phyloP scores from a whole-genome alignment of 441 rosid genomes.

The Erodium trifolium region DNA sequence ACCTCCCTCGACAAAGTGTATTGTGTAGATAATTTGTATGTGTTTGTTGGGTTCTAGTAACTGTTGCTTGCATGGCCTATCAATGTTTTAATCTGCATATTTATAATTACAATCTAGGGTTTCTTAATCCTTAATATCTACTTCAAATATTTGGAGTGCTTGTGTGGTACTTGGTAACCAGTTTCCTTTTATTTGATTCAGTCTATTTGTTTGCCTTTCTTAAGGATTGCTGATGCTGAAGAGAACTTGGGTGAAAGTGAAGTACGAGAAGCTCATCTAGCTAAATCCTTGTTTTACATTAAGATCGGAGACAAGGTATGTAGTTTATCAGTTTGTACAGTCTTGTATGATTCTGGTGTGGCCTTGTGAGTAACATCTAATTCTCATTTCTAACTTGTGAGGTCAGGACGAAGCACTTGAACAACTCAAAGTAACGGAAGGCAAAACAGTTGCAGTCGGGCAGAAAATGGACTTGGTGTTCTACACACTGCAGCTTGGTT shows the following conservation, averaged over 20 bases:
- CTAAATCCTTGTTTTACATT: conserved; percentile 80
- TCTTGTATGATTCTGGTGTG: neutral
- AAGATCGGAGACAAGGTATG: conserved; percentile 85
- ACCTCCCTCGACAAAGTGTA: neutral
- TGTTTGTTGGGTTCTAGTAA: neutral
- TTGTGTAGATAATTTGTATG: neutral
- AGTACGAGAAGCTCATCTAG: conserved; percentile 98
- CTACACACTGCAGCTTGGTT: conserved; percentile 72
- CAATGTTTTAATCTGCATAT: neutral
- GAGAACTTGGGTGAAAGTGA: conserved; percentile 97
- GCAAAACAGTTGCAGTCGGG: conserved; percentile 97
- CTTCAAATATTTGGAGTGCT: neutral
- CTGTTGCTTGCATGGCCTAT: neutral
- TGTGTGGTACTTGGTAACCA: neutral
- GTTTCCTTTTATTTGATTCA: neutral
- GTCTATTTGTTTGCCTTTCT: conserved; percentile 12
- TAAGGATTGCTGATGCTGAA: conserved; percentile 94
- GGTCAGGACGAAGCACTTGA: conserved; percentile 84
- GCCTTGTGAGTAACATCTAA: neutral
- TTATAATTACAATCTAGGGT: neutral
- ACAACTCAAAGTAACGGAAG: conserved; percentile 85
- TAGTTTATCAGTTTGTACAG: neutral
- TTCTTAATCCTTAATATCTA: neutral
- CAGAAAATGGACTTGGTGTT: conserved; percentile 97
- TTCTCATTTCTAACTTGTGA: conserved; percentile 9